phyloP scores from a whole-genome alignment of 768 basidiomycete genomes.

The Tulasnella sp. region DNA sequence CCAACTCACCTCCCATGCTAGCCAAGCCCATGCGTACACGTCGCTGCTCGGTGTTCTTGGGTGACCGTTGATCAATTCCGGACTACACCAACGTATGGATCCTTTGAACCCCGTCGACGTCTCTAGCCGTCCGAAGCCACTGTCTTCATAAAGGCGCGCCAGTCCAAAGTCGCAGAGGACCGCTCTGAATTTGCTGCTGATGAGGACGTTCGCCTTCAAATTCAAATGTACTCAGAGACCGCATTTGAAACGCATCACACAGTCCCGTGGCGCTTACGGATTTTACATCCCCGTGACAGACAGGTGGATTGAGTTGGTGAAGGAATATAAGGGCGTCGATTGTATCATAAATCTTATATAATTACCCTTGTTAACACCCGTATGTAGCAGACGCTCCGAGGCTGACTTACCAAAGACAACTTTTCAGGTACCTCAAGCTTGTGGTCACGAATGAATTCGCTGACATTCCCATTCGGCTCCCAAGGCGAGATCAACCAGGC shows the following conservation, averaged over 20 bases:
- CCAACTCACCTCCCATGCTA: slow-evolving; percentile 8
- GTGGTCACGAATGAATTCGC: not conserved
- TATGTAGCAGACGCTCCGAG: not conserved
- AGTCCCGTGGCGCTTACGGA: not conserved
- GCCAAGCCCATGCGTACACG: slow-evolving; percentile 15
- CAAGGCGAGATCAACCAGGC: not conserved
- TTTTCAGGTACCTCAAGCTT: not conserved
- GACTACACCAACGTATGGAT: slow-evolving; percentile 22
- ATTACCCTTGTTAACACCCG: not conserved
- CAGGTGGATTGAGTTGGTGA: not conserved
- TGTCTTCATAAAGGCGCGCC: not conserved
- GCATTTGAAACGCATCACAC: not conserved
- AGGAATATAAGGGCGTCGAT: not conserved
- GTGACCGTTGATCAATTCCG: slow-evolving; percentile 23
- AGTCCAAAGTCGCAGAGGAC: slow-evolving; percentile 21
- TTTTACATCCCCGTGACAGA: not conserved
- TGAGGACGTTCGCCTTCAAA: slow-evolving; percentile 16
- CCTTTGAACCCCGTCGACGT: slow-evolving; percentile 24
- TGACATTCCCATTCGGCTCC: not conserved
- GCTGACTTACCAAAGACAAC: not conserved
- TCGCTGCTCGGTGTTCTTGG: slow-evolving; percentile 7
- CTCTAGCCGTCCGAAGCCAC: not conserved
- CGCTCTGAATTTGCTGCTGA: not conserved
- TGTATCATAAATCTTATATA: not conserved
- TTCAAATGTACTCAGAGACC: not conserved